Evolutionary conservation across 495 filamentous ascomycete genomes (phyloP), one percentile per base, ranked within the genome.

Genomic region (Penicillium paradoxum): DNA sequence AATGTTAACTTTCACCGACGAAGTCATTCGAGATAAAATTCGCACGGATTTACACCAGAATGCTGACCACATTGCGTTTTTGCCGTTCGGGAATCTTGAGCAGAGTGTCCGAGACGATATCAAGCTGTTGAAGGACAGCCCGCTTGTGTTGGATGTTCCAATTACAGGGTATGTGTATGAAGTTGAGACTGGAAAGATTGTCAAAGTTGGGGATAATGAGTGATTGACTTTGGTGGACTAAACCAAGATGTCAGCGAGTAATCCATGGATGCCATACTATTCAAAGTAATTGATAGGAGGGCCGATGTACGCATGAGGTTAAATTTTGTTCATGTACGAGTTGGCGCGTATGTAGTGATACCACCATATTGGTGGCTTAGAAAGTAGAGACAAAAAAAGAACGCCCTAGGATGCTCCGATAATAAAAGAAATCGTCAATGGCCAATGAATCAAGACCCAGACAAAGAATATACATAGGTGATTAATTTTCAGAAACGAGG

Each of bases 161-260:
- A 73, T 91, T 38, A 87, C 79, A 11, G 89, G 90, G 1, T 92
- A 86, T 83, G 61, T 92, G 4, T 91, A 91, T 74, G 83, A 91
- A 60, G 85, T 90, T 49, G 81, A 88, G 73, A 90, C 80, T 4
- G 88, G 89, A 1, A 86, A 79, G 71, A 83, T 85, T 29, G 79
- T 73, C 54, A 78, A 76, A 39, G 74, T 90, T 56, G 57, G 52
- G 38, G 48, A 44, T 25, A 39, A 22, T 19, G 7, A 46, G 56
- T 46, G 17, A 50, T 45, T 46, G 32, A 3, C 21, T 40, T 13
- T 21, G 3, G 18, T 21, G 17, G 30, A 39, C 3, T 3, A 21
- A 21, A 18, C 9, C 11, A 4, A 22, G 38, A 4, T 6, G 22
- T 40, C 9, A 11, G 6, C 9, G n/a, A 22, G 19, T 6, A 15